A percentile compares a stretch with the other conserved stretches of the same genome.
Conservation (phyloP, 2,329 filamentous ascomycete genomes). For the Paraconiothyrium sp. region DNA sequence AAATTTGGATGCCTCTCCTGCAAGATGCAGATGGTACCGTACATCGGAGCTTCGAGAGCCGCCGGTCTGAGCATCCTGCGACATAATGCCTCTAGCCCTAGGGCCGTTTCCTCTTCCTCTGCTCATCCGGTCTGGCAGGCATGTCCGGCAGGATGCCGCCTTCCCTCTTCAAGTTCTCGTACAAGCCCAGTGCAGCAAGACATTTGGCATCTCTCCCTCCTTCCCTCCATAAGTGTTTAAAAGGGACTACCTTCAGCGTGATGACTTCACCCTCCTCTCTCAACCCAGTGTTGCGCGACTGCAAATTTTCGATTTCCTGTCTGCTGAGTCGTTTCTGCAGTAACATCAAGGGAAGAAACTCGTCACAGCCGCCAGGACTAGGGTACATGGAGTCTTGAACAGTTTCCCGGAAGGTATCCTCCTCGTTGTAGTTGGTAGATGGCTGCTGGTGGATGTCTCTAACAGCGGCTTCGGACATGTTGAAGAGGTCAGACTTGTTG, state of each 20-base stretch:
- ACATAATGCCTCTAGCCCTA: not conserved
- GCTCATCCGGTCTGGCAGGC: constrained; percentile 36
- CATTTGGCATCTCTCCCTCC: constrained; percentile 66
- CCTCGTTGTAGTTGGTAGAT: not conserved
- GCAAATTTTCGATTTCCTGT: constrained; percentile 59
- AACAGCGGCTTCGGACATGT: constrained; percentile 63
- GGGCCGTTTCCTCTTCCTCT: not conserved
- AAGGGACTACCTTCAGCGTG: constrained; percentile 63
- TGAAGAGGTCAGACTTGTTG: constrained; percentile 59
- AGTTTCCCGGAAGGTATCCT: constrained; percentile 1
- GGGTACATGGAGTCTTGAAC: constrained; percentile 60
- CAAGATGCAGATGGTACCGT: not conserved
- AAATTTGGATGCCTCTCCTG: too few relatives aligned
- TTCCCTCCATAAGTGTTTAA: constrained; percentile 64
- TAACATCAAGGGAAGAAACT: constrained; percentile 66
- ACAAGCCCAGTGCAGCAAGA: constrained; percentile 64
- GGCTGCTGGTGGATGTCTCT: constrained; percentile 19
- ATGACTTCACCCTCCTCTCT: constrained; percentile 67
- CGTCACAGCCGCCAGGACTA: constrained; percentile 65
- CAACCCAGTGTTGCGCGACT: constrained; percentile 64
- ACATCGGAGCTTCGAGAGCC: not conserved
- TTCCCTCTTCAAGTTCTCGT: constrained; percentile 61
- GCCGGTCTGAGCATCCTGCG: not conserved
- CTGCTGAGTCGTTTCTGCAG: constrained; percentile 63
- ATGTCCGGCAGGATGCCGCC: constrained; percentile 49